phyloP scores from a whole-genome alignment of 352 stramenopile genomes.

The Phytopythium montanum region DNA sequence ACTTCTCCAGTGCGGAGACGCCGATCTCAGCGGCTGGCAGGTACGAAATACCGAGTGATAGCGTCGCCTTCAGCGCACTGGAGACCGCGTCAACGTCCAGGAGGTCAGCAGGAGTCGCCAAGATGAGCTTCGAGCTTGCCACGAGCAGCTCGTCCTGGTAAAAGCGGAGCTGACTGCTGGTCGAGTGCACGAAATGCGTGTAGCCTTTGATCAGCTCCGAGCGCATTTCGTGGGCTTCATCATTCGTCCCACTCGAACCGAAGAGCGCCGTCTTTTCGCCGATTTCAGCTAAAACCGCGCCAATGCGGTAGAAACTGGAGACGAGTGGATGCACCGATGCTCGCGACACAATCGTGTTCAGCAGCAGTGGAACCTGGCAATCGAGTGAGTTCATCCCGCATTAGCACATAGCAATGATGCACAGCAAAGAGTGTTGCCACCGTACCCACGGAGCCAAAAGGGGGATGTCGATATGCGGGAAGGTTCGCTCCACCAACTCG shows the following conservation, averaged over 20 bases:
- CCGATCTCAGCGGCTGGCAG: slow-evolving; percentile 55
- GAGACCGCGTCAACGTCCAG: slow-evolving; percentile 24
- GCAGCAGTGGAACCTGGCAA: slow-evolving; percentile 28
- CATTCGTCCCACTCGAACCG: neutral
- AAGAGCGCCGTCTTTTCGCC: slow-evolving; percentile 28
- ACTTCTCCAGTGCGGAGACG: slow-evolving; percentile 50
- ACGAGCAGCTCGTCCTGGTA: slow-evolving; percentile 80
- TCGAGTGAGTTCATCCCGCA: neutral
- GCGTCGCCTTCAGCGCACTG: slow-evolving; percentile 37
- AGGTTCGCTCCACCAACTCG: slow-evolving; percentile 61
- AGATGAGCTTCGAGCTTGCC: slow-evolving; percentile 49
- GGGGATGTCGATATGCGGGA: slow-evolving; percentile 25
- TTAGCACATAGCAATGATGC: slow-evolving; percentile 2
- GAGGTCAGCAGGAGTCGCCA: slow-evolving; percentile 44
- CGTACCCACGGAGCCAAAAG: slow-evolving; percentile 48
- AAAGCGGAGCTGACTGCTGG: slow-evolving; percentile 52
- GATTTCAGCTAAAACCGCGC: slow-evolving; percentile 29
- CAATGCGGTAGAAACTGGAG: slow-evolving; percentile 62
- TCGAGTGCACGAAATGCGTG: slow-evolving; percentile 33
- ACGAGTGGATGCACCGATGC: slow-evolving; percentile 36
- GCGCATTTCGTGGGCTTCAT: neutral
- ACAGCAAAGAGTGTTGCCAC: slow-evolving; percentile 1
- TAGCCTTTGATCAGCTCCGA: slow-evolving; percentile 22
- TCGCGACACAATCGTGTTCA: slow-evolving; percentile 27
- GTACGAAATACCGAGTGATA: slow-evolving; percentile 64